Evolutionary conservation across 73 alveolate species (phyloP).

Genomic region (Blepharisma stoltei): DNA sequence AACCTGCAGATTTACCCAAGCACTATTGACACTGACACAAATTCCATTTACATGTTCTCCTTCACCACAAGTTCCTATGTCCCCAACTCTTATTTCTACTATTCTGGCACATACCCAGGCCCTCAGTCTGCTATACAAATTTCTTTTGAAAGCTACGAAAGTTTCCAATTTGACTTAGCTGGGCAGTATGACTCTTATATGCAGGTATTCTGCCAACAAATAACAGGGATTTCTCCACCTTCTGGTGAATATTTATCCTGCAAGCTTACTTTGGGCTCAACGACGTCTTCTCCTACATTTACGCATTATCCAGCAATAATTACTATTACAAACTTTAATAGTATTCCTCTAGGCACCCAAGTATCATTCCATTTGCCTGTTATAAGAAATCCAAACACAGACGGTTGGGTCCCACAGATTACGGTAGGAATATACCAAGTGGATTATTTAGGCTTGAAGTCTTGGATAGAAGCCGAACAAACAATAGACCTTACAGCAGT

Average conservation of each 20-base stretch:
- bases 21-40: slow-evolving; percentile 9
- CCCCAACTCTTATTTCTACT: slow-evolving; percentile 14
- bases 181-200: background rate
- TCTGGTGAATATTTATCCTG: background rate
- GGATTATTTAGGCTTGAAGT: background rate
- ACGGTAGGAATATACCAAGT: slow-evolving; percentile 16
- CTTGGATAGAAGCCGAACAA: background rate
- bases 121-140: background rate
- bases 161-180: slow-evolving; percentile 17
- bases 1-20: background rate
- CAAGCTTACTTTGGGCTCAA: background rate
- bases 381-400: background rate
- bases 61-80: background rate
- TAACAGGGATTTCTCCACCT: background rate
- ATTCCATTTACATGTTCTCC: background rate
- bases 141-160: background rate
- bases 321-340: slow-evolving; percentile 12
- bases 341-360: background rate
- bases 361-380: slow-evolving; percentile 25
- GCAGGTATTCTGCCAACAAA: slow-evolving; percentile 1
- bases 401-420: background rate
- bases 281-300: slow-evolving; percentile 1
- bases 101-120: slow-evolving; percentile 6
- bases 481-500: background rate
- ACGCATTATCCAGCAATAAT: slow-evolving; percentile 15